Evolutionary conservation across 805 yeast species (phyloP).

Genomic region (Yarrowia yakushimensis): DNA sequence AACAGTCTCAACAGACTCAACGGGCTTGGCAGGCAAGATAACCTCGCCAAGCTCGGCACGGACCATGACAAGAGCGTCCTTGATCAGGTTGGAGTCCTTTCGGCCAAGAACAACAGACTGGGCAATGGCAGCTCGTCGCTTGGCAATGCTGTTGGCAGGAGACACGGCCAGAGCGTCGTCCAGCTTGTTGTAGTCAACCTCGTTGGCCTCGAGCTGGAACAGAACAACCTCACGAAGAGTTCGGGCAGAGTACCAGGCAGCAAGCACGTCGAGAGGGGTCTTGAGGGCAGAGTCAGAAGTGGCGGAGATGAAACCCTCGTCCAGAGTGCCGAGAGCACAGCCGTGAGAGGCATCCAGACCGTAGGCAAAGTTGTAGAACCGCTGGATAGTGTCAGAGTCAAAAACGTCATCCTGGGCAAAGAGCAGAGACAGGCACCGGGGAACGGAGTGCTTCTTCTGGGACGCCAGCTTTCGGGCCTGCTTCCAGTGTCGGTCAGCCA

Average conservation of each 20-base stretch:
- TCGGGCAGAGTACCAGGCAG: conserved; percentile 35
- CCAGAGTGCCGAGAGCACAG: conserved; percentile 27
- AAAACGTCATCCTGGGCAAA: conserved; percentile 30
- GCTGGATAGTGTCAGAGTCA: conserved; percentile 32
- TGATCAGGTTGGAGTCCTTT: conserved; percentile 29
- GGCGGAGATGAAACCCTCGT: conserved; percentile 30
- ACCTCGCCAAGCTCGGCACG: conserved; percentile 28
- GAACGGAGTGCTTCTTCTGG: conserved; percentile 17
- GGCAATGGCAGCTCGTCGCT: conserved; percentile 34
- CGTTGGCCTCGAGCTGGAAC: conserved; percentile 26
- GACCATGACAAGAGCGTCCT: conserved; percentile 31
- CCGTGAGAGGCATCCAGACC: conserved; percentile 27
- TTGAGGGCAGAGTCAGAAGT: conserved; percentile 31
- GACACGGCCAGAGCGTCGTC: conserved; percentile 32
- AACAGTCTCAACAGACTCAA: not conserved
- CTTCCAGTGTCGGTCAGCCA: conserved; percentile 32
- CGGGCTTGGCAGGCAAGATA: not conserved
- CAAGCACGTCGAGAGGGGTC: conserved; percentile 35
- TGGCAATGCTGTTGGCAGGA: conserved; percentile 34
- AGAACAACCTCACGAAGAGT: conserved; percentile 32
- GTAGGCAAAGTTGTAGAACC: conserved; percentile 29
- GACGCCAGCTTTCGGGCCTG: conserved; percentile 31
- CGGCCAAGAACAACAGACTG: conserved; percentile 34
- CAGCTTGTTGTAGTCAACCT: conserved; percentile 26
- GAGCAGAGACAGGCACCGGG: conserved; percentile 27